Conservation (phyloP, 2,329 filamentous ascomycete genomes). For the Cordyceps fumosorosea region DNA sequence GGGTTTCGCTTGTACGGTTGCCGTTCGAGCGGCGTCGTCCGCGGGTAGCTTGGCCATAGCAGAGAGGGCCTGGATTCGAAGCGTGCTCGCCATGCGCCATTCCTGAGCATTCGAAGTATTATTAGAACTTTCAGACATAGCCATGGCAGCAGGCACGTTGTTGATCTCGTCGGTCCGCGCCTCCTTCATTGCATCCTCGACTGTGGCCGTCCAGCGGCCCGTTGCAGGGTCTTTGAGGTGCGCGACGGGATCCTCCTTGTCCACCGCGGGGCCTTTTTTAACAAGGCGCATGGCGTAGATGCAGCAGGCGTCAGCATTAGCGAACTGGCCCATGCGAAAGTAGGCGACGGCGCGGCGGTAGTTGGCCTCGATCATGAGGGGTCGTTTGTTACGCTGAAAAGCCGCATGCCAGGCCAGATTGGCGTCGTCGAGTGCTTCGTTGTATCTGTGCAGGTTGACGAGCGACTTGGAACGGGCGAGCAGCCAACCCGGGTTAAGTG, state of each 20-base stretch:
- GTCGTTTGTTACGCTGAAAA: slow-evolving; percentile 61
- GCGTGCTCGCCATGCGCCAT: slow-evolving; percentile 36
- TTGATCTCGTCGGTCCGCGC: slow-evolving; percentile 27
- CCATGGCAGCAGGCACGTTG: neutral
- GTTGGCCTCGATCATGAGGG: slow-evolving; percentile 74
- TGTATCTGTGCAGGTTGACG: slow-evolving; percentile 53
- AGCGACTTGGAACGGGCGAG: slow-evolving; percentile 76
- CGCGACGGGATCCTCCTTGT: slow-evolving; percentile 26
- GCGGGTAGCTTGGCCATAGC: slow-evolving; percentile 37
- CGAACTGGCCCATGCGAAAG: slow-evolving; percentile 62
- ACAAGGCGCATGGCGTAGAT: slow-evolving; percentile 44
- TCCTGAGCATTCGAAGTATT: slow-evolving; percentile 17
- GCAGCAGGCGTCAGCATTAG: slow-evolving; percentile 68
- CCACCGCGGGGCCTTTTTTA: slow-evolving; percentile 25
- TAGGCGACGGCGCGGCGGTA: slow-evolving; percentile 71
- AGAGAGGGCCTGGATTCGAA: slow-evolving; percentile 42
- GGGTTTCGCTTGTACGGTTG: slow-evolving; percentile 30
- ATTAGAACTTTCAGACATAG: neutral
- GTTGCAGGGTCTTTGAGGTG: slow-evolving; percentile 31
- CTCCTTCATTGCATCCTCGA: slow-evolving; percentile 23
- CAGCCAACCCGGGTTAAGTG: slow-evolving; percentile 69
- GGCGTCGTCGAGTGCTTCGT: slow-evolving; percentile 62
- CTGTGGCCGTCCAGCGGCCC: slow-evolving; percentile 41
- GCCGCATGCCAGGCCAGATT: slow-evolving; percentile 59
- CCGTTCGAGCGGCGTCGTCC: slow-evolving; percentile 40